Base-by-base conservation (phyloP, 2,329 filamentous ascomycete species). In the Exophiala calicioides region DNA sequence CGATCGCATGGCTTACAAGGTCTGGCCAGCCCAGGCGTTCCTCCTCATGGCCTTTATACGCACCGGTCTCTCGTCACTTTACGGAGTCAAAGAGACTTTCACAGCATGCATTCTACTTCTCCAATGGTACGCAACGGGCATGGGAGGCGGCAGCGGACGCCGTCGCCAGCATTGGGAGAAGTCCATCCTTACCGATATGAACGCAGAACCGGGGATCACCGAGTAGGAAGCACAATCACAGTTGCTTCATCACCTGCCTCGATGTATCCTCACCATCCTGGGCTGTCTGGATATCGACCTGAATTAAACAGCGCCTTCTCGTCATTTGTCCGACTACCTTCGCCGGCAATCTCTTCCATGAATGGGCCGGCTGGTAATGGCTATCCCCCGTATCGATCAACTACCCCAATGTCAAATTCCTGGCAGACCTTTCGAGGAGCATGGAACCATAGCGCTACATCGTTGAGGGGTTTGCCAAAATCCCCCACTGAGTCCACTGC, bases 31-130 rank as follows among this genome's bases (percentile, higher is more conserved):
- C 33, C 38, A 18, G 31, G 19, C 15, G 18, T 37, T 39, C 34
- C 34, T 12, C 37, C 37, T 13, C 47, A 36, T 32, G 33, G 47
- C 8, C 47, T 58, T 10, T 50, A 57, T 39, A 51, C 47, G 13
- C 56, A 57, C 36, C 44, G 55, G 19, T 60, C 58, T 20, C 40
- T 59, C 24, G 42, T 56, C 18, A 59, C 57, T 5, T 36, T 58
- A n/a, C 48, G 56, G 27, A 50, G 54, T 24, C 49, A 57, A 5
- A 20, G 47, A 24, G 50, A 52, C 33, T 47, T 47, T 10, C 42
- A 50, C 9, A 52, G 55, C 40, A 30, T 56, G 5, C 50, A 48
- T 26, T 53, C 56, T 2, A 34, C 39, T 20, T 58, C 56, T n/a
- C 52, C 56, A 26, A 39, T 46, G 35, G 18, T 50, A 32, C 33